Conservation (phyloP, 2,329 filamentous ascomycete genomes). For the Apiospora malaysiana region DNA sequence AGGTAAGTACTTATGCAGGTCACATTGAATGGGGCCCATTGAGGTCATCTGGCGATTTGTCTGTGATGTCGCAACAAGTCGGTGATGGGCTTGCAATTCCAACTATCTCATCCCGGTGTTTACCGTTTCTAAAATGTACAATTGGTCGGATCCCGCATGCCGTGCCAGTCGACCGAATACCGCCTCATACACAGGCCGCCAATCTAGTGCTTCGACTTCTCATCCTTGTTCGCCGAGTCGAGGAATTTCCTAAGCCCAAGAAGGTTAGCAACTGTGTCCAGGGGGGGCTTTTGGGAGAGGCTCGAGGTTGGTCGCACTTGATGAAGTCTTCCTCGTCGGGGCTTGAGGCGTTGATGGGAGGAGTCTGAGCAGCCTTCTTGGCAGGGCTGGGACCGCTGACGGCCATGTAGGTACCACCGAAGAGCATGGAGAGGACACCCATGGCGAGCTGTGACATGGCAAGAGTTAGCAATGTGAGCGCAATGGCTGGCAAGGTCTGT, state of each 20-base stretch:
- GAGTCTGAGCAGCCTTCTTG: constrained; percentile 47
- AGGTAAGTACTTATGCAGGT: not conserved
- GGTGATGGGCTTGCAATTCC: not conserved
- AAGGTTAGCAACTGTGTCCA: constrained; percentile 26
- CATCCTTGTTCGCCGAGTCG: constrained; percentile 48
- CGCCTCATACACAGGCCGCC: constrained; percentile 21
- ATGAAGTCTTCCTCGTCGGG: constrained; percentile 70
- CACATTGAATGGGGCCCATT: not conserved
- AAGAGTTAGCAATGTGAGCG: constrained; percentile 21
- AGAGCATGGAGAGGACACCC: constrained; percentile 57
- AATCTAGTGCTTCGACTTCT: constrained; percentile 51
- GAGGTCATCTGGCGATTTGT: not conserved
- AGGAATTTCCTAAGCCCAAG: constrained; percentile 50
- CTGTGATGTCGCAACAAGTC: not conserved
- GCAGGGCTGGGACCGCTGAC: constrained; percentile 52
- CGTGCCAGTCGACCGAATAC: constrained; percentile 20
- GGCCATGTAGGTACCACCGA: constrained; percentile 54
- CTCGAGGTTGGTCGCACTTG: constrained; percentile 56
- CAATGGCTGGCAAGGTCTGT: not conserved
- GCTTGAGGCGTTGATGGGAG: constrained; percentile 67
- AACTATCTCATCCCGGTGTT: constrained; percentile 24
- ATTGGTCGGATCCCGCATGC: constrained; percentile 18
- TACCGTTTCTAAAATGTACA: constrained; percentile 28
- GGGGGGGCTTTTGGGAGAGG: not conserved
- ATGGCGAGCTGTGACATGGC: constrained; percentile 57